phyloP scores from a whole-genome alignment of 495 filamentous ascomycete species.

The Penicillium simplicissimum region DNA sequence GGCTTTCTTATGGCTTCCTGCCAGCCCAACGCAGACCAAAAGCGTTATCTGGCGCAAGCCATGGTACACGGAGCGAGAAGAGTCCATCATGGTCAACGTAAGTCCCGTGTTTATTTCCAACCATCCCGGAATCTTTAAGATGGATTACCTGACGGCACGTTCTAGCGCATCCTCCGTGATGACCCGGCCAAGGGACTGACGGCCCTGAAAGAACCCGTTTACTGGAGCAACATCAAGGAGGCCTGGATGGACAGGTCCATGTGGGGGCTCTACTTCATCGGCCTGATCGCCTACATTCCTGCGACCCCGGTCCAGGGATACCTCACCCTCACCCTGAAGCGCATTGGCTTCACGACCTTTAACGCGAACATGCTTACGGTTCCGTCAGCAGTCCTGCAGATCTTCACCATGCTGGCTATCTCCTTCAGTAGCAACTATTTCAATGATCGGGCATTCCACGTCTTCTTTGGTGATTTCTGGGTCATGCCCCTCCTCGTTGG shows the following conservation, averaged over 20 bases:
- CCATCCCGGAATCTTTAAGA: no score
- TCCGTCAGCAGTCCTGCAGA: slow-evolving; percentile 51
- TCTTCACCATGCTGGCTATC: slow-evolving; percentile 42
- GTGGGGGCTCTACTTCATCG: slow-evolving; percentile 4
- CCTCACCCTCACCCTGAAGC: slow-evolving; percentile 12
- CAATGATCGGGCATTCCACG: background rate
- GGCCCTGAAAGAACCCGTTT: background rate
- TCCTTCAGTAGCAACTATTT: slow-evolving; percentile 30
- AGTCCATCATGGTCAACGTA: slow-evolving; percentile 4
- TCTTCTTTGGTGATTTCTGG: background rate
- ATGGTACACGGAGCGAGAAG: slow-evolving; percentile 3
- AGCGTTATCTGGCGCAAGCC: background rate
- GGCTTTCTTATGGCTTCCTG: background rate
- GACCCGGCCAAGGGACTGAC: slow-evolving; percentile 3
- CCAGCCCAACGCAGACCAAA: background rate
- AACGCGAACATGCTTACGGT: slow-evolving; percentile 58
- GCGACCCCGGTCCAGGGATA: slow-evolving; percentile 9
- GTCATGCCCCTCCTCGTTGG: background rate
- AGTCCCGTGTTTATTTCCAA: background rate
- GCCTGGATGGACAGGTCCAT: slow-evolving; percentile 4
- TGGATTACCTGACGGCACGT: background rate
- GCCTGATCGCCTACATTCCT: slow-evolving; percentile 18
- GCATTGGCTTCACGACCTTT: slow-evolving; percentile 16
- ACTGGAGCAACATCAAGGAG: background rate
- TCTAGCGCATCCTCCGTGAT: slow-evolving; percentile 1